Conservation (phyloP, 176 grass and related monocot genomes). For the Cenchrus americanus region DNA sequence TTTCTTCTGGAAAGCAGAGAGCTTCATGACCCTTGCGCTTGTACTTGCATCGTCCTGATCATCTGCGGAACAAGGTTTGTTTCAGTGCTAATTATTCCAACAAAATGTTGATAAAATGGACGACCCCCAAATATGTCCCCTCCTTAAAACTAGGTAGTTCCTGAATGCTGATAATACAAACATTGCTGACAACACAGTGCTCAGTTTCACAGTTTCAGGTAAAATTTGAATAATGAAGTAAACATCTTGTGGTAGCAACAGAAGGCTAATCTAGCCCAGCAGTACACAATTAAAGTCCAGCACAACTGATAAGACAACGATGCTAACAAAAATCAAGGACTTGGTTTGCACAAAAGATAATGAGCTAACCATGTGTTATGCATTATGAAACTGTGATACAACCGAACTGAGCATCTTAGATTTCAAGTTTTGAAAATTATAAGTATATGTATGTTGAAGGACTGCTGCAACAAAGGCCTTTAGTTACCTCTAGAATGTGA, state of each 20-base stretch:
- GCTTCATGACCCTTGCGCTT: constrained; percentile 66
- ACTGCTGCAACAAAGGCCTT: constrained; percentile 1
- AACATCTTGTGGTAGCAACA: constrained; percentile 5
- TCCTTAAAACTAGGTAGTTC: constrained; percentile 11
- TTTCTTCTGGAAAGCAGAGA: constrained; percentile 84
- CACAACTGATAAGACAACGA: not conserved
- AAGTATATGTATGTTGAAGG: not conserved
- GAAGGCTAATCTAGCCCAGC: not conserved
- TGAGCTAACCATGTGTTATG: too few relatives aligned
- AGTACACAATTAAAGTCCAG: not conserved
- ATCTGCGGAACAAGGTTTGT: constrained; percentile 38
- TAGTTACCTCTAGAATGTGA: constrained; percentile 75
- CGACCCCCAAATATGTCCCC: not conserved
- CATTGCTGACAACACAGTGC: not conserved
- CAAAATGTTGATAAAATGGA: not conserved
- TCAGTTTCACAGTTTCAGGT: constrained; percentile 15
- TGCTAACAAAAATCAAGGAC: not conserved
- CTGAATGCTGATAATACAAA: not conserved
- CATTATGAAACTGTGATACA: too few relatives aligned
- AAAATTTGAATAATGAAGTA: constrained; percentile 16
- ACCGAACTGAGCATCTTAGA: not conserved
- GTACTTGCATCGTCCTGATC: constrained; percentile 43
- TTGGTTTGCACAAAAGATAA: not conserved
- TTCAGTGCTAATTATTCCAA: not conserved
- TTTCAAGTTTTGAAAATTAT: not conserved